Evolutionary conservation across 441 rosid genomes (phyloP), one percentile per base, ranked within the genome.

Genomic region (Arabidopsis lyrata): DNA sequence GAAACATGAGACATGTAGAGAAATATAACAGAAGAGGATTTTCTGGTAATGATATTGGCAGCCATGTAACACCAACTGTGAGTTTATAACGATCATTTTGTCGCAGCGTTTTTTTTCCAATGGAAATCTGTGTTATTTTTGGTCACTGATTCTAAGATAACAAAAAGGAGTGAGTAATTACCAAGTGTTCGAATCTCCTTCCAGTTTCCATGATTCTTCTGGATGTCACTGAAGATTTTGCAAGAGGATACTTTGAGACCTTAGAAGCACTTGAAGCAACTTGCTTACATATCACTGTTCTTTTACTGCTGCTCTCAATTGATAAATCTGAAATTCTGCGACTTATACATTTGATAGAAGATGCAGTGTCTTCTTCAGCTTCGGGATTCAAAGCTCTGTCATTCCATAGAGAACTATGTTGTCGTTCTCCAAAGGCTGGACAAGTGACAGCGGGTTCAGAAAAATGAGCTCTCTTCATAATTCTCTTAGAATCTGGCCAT

Each of bases 361-460:
- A 77, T 9, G 56, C 57, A 56, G 81, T 83, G 18, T 78, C 91
- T 66, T 69, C 73, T 32, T 90, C 95, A 3, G 88, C 81, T 66
- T 79, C 95, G 4, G 95, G 97, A 79, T 90, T 88, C 63, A 86
- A 73, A 73, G 90, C 83, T 83, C 97, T 82, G 54, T 89, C 84
- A 35, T 87, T 86, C 77, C 83, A 67, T 56, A 81, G 85, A 7
- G 88, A 90, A 59, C n/a, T 75, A 73, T 73, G 60, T n/a, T 78
- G 85, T 72, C 71, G 81, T 73, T 81, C 78, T 78, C 68, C 52
- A 66, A 66, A 66, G 7, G 38, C 36, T 12, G 71, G 61, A 52
- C 72, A 53, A 49, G 75, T 63, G 62, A 61, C 61, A 60, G 53
- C 68, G 12, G 82, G 71, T 58, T 80, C 90, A 14, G 83, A 68